A percentile compares a stretch with the other conserved stretches of the same genome.
These are phyloP conservation scores for Hymenoscyphus fructigenus DNA, from an alignment of 2,329 filamentous ascomycete species.

Conservation along the genomic window DNA sequence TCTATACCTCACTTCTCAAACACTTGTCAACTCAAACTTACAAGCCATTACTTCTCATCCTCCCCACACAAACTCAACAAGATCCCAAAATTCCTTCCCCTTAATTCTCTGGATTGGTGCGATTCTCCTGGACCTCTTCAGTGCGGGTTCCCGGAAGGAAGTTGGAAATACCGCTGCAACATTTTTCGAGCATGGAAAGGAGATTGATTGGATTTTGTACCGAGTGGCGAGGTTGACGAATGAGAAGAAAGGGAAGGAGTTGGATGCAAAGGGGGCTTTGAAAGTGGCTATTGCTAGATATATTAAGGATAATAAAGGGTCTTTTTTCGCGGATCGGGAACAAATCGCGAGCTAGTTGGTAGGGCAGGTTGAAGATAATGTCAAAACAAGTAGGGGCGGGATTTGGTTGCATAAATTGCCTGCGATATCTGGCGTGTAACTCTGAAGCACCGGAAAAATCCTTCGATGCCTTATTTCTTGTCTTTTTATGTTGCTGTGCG, in stretches of 20 bases:
- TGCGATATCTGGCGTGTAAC: background rate
- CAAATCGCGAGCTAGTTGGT: constrained; percentile 1
- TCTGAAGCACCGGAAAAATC: background rate
- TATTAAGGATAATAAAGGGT: background rate
- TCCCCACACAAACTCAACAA: too few species aligned
- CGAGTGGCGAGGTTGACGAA: background rate
- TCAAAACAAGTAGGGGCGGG: background rate
- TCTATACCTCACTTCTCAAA: too few species aligned
- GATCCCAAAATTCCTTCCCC: too few species aligned
- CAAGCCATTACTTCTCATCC: too few species aligned
- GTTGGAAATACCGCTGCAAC: background rate
- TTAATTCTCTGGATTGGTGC: background rate
- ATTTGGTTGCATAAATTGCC: background rate
- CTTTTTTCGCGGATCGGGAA: background rate
- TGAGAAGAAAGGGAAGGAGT: background rate
- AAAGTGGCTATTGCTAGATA: background rate
- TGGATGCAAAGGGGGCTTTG: background rate
- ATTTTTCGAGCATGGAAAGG: background rate
- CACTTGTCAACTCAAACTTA: too few species aligned
- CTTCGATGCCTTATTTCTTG: too few species aligned
- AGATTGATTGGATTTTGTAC: background rate
- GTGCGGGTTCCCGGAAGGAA: background rate
- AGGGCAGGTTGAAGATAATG: background rate
- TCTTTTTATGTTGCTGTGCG: too few species aligned
- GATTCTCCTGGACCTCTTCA: background rate